Evolutionary conservation across 805 yeast genomes (phyloP), one percentile per base, ranked within the genome.

Genomic region (Myxozyma mucilagina): DNA sequence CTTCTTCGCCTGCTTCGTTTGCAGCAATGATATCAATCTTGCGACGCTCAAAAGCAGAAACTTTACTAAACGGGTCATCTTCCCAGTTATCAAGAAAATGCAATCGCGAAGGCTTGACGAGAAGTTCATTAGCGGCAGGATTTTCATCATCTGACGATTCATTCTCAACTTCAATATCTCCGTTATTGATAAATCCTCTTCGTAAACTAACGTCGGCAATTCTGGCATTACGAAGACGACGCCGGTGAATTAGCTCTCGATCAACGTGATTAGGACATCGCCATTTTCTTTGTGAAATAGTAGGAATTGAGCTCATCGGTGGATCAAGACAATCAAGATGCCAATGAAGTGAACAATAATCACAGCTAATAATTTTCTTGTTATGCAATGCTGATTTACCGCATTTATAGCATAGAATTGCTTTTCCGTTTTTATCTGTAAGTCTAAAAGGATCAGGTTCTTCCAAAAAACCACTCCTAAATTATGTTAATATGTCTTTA

Each of bases 251-350:
- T 20, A 63, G 32, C 16, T 63, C 66, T 34, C 66, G 56, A 13
- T 49, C 72, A 45, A 84, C 83, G 75, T 90, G 97, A 67, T 88
- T 87, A 1, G 97, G 98, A 73, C 97, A 94, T 75, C 83, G 85
- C 98, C 97, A 93, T 72, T 86, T 89, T 48, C 79, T 79, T 1
- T 94, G 96, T 47, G 89, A 71, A 44, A 87, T 47, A n/a, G 64
- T 84, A 68, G 90, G 89, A 18, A 87, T 83, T 5, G 87, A 78
- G 14, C 89, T 80, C 67, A 90, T 75, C 1, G 97, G 96, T 1
- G 89, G 88, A 54, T 81, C 79, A 14, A 92, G 74, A 73, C 98
- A 92, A 74, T 93, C 97, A 50, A 92, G 74, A 75, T 92, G 98
- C 96, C 96, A 92, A 16, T 85, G 81, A 3, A 87, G 77, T 0